These are phyloP conservation scores for Francoa sonchifolia DNA, from an alignment of 441 rosid species.

Conservation along the genomic window DNA sequence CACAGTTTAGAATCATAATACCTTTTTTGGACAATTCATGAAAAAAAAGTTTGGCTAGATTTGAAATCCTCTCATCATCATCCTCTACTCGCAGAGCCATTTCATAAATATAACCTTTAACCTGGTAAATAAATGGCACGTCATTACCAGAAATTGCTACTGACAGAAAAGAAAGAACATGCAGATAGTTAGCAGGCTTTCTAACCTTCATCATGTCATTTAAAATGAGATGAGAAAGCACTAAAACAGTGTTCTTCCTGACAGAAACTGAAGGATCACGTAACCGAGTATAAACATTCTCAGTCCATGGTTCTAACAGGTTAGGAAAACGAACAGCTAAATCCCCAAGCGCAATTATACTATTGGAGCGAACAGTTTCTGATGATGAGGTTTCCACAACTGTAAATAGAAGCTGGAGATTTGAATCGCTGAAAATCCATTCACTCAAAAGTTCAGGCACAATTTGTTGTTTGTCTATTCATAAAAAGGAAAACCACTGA, in stretches of 20 bases:
- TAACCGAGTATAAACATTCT: slow-evolving; percentile 79
- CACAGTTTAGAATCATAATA: slow-evolving; percentile 19
- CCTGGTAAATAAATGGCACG: slow-evolving; percentile 43
- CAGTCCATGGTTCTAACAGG: slow-evolving; percentile 95
- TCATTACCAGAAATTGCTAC: slow-evolving; percentile 11
- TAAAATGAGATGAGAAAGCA: slow-evolving; percentile 95
- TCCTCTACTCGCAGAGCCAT: slow-evolving; percentile 86
- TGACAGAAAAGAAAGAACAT: neutral
- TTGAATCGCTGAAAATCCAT: slow-evolving; percentile 54
- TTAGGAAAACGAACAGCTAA: slow-evolving; percentile 97
- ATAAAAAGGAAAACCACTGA: too few species aligned
- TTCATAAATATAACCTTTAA: slow-evolving; percentile 90
- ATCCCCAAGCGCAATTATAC: slow-evolving; percentile 95
- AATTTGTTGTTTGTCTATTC: slow-evolving; percentile 4
- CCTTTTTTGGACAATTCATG: slow-evolving; percentile 97
- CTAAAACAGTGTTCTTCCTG: slow-evolving; percentile 95
- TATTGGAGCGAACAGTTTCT: slow-evolving; percentile 87
- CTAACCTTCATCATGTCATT: slow-evolving; percentile 99
- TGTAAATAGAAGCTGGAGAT: slow-evolving; percentile 98
- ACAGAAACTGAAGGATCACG: slow-evolving; percentile 73
- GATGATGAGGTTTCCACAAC: slow-evolving; percentile 90
- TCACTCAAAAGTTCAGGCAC: slow-evolving; percentile 17
- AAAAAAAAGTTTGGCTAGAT: slow-evolving; percentile 84
- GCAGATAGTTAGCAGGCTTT: slow-evolving; percentile 11
- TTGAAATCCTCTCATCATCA: slow-evolving; percentile 78